These are phyloP conservation scores for Aaosphaeria arxii DNA, from an alignment of 2,329 filamentous ascomycete genomes.

Conservation along the genomic window DNA sequence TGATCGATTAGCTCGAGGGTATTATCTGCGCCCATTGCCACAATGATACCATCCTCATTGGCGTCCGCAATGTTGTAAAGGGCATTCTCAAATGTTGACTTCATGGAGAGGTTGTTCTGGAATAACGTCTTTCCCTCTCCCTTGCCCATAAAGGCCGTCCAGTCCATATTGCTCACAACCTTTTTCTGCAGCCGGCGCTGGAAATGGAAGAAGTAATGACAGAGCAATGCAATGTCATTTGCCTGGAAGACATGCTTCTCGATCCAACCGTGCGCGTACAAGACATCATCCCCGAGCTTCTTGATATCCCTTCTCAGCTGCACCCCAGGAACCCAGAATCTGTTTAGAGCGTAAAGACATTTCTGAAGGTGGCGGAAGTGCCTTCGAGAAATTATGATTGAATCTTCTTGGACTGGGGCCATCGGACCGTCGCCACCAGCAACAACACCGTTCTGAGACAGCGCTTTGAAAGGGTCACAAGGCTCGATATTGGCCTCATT, in stretches of 20 bases:
- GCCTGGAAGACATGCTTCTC: constrained; percentile 4
- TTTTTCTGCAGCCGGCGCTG: constrained; percentile 13
- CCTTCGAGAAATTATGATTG: constrained; percentile 8
- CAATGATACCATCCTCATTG: constrained; percentile 7
- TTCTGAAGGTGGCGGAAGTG: constrained; percentile 10
- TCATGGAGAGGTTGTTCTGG: constrained; percentile 10
- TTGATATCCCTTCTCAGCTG: constrained; percentile 7
- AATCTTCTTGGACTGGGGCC: constrained; percentile 1
- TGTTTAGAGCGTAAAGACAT: constrained; percentile 5
- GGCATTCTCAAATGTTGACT: constrained; percentile 9
- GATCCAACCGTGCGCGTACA: constrained; percentile 8
- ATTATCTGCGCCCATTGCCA: constrained; percentile 7
- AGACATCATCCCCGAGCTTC: constrained; percentile 8
- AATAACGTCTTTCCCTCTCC: constrained; percentile 6
- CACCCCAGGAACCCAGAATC: constrained; percentile 10
- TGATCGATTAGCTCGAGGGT: constrained; percentile 11
- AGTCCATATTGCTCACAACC: constrained; percentile 5
- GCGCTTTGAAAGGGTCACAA: background rate
- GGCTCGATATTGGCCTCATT: constrained; percentile 4
- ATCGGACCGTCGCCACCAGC: background rate
- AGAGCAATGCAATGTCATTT: constrained; percentile 8
- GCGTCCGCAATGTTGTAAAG: constrained; percentile 5
- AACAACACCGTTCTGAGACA: no score
- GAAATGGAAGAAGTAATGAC: constrained; percentile 14
- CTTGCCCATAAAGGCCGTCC: constrained; percentile 7